These are phyloP conservation scores for Gossypium thurberi DNA, from an alignment of 345 rosid genomes.

Conservation along the genomic window DNA sequence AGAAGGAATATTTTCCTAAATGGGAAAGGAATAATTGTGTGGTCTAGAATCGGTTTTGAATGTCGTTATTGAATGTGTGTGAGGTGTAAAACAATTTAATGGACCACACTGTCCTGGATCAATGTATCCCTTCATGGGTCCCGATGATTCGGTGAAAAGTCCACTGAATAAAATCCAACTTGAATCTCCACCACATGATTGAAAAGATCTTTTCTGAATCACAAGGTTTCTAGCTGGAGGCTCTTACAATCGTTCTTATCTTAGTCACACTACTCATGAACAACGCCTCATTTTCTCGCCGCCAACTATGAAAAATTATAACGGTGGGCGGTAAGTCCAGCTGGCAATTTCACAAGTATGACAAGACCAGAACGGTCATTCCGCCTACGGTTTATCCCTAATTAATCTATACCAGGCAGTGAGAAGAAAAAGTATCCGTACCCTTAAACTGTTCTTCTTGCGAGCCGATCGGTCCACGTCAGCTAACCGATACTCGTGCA, in stretches of 20 bases:
- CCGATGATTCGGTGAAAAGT: background rate
- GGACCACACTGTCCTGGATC: background rate
- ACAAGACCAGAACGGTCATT: constrained; percentile 18
- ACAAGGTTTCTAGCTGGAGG: background rate
- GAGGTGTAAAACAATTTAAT: background rate
- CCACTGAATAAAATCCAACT: background rate
- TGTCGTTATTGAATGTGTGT: background rate
- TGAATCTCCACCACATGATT: background rate
- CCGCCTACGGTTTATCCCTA: background rate
- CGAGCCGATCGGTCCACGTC: constrained; percentile 82
- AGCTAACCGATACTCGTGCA: constrained; percentile 95
- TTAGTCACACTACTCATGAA: background rate
- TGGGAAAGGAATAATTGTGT: background rate
- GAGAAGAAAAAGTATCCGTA: constrained; percentile 10
- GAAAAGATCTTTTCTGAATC: background rate
- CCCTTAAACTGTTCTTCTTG: constrained; percentile 81
- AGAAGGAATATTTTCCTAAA: constrained; percentile 21
- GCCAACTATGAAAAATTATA: constrained; percentile 3
- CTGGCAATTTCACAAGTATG: background rate
- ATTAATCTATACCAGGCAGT: background rate
- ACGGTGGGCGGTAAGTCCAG: no score
- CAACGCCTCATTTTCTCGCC: constrained; percentile 4
- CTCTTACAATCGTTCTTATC: background rate
- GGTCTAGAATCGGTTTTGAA: background rate
- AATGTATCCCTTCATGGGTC: background rate